Conservation (phyloP, 805 yeast species). For the Suhomyces sp. region DNA sequence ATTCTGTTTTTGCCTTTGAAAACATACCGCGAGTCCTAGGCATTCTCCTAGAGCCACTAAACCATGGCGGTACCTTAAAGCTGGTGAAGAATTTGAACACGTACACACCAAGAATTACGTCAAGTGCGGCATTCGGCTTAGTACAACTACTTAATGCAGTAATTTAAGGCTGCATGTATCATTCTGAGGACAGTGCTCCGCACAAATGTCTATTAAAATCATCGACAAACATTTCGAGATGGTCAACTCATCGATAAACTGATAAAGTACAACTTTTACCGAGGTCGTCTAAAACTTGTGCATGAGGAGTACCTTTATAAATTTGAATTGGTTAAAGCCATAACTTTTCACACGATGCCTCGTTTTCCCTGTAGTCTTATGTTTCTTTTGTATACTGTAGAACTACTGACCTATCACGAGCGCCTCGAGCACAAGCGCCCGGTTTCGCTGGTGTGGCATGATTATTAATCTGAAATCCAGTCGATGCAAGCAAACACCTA, state of each 20-base stretch:
- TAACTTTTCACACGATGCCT: not conserved
- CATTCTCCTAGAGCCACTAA: not conserved
- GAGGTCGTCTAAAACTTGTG: not conserved
- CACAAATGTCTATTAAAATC: not conserved
- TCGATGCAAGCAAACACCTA: not conserved
- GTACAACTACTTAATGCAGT: not conserved
- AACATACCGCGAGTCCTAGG: not conserved
- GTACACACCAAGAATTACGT: not conserved
- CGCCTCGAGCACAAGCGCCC: not conserved
- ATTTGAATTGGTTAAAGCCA: not conserved
- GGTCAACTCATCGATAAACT: constrained; percentile 1
- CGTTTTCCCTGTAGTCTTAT: not conserved
- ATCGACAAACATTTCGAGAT: not conserved
- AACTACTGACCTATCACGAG: not conserved
- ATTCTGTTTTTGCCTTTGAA: not conserved
- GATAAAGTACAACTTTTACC: not conserved
- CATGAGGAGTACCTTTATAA: not conserved
- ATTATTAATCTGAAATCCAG: not conserved
- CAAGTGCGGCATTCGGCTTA: not conserved
- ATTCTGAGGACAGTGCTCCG: not conserved
- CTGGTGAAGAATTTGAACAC: not conserved
- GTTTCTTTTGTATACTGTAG: not conserved
- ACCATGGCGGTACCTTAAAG: not conserved
- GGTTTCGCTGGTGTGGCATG: not conserved
- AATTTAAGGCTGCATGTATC: not conserved